phyloP scores from a whole-genome alignment of 257 asterid genomes.

The Ilex asprella region DNA sequence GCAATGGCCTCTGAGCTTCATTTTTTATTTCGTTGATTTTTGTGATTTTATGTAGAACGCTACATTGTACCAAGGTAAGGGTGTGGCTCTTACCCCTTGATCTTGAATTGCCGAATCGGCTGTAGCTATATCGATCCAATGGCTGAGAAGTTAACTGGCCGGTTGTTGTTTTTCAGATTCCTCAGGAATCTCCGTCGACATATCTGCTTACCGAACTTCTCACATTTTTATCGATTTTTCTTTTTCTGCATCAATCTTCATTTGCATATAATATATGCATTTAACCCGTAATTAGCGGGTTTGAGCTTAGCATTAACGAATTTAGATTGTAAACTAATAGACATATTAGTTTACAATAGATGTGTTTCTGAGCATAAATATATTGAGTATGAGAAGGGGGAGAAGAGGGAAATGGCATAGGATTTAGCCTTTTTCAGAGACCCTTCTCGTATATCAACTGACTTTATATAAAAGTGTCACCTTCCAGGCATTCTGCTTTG shows the following conservation, averaged over 20 bases:
- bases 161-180: constrained; percentile 3
- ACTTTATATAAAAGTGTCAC: not conserved
- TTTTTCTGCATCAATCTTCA: too few species aligned
- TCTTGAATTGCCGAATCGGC: constrained; percentile 20
- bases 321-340: too few species aligned
- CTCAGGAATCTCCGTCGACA: not conserved
- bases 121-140: constrained; percentile 11
- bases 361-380: too few species aligned
- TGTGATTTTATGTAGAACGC: not conserved
- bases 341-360: too few species aligned
- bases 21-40: too few species aligned
- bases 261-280: too few species aligned
- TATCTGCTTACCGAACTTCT: constrained; percentile 21
- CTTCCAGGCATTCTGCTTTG: constrained; percentile 18
- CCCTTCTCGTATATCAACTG: constrained; percentile 23
- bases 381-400: constrained; percentile 6
- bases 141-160: constrained; percentile 16
- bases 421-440: constrained; percentile 10
- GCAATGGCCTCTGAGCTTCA: too few species aligned
- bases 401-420: constrained; percentile 3
- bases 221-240: not conserved
- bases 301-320: too few species aligned
- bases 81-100: not conserved
- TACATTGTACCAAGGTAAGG: not conserved
- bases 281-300: too few species aligned